Evolutionary conservation across 352 stramenopile species (phyloP).

Genomic region (Phytopythium litorale): DNA sequence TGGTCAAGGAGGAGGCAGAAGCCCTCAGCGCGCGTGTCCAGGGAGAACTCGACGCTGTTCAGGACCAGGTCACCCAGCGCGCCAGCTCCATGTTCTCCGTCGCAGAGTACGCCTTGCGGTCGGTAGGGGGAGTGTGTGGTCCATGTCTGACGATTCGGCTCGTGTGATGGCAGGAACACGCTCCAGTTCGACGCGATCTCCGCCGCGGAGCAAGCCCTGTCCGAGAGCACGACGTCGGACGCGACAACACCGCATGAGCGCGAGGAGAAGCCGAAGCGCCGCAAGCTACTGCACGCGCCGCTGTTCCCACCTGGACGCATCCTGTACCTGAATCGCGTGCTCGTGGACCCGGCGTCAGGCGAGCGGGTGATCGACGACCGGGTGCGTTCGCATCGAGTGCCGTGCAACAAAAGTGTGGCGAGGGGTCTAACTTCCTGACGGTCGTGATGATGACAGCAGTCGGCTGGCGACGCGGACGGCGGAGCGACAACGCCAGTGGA

Average conservation of each 20-base stretch:
- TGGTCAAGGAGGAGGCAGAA: slow-evolving; percentile 55
- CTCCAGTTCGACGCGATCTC: slow-evolving; percentile 2
- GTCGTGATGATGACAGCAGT: not conserved
- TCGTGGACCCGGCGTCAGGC: slow-evolving; percentile 12
- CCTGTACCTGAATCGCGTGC: slow-evolving; percentile 56
- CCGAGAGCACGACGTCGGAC: not conserved
- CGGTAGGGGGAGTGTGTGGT: not conserved
- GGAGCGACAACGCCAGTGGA: slow-evolving; percentile 28
- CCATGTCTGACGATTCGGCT: slow-evolving; percentile 1
- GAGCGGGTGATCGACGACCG: not conserved
- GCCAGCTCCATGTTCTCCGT: slow-evolving; percentile 7
- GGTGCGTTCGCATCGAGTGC: not conserved
- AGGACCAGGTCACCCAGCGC: slow-evolving; percentile 17
- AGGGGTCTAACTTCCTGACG: not conserved
- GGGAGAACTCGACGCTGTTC: slow-evolving; percentile 41
- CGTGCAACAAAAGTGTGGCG: not conserved
- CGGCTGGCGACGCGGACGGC: not conserved
- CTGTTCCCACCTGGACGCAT: slow-evolving; percentile 70
- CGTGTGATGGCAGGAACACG: not conserved
- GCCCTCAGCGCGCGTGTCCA: slow-evolving; percentile 36
- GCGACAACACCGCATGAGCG: not conserved
- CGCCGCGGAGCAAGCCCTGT: not conserved
- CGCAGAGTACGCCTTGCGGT: slow-evolving; percentile 4
- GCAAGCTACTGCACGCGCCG: slow-evolving; percentile 38
- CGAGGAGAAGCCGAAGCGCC: not conserved